These are phyloP conservation scores for Colletotrichum costaricense DNA, from an alignment of 2,329 filamentous ascomycete species.

Conservation along the genomic window DNA sequence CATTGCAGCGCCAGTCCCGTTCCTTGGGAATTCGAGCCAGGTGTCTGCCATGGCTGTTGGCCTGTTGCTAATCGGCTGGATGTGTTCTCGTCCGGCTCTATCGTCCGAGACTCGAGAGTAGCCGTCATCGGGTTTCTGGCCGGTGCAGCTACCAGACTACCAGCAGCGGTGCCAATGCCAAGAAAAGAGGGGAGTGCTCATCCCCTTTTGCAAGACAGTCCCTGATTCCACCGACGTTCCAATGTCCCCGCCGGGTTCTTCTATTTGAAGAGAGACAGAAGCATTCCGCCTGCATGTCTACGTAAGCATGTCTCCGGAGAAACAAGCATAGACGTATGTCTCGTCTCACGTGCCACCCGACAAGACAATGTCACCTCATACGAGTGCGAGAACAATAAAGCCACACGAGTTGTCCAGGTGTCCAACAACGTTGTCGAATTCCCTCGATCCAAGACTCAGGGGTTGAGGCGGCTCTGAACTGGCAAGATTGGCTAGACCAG, in stretches of 20 bases:
- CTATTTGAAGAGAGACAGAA: slow-evolving; percentile 1
- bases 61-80: background rate
- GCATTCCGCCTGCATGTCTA: slow-evolving; percentile 1
- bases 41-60: slow-evolving; percentile 21
- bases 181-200: background rate
- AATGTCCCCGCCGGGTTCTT: background rate
- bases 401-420: background rate
- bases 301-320: background rate
- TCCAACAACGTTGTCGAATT: background rate
- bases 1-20: background rate
- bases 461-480: background rate
- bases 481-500: background rate
- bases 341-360: slow-evolving; percentile 8
- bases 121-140: slow-evolving; percentile 8
- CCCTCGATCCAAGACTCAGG: background rate
- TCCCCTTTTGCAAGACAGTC: background rate
- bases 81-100: background rate
- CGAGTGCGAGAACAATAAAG: background rate
- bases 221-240: background rate
- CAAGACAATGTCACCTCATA: slow-evolving; percentile 9
- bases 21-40: background rate
- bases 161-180: too few species aligned
- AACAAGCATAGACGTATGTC: slow-evolving; percentile 7
- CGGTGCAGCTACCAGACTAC: background rate
- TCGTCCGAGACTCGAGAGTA: slow-evolving; percentile 5